Conservation (phyloP, 176 grass and related monocot species). For the Aechmea fasciata region DNA sequence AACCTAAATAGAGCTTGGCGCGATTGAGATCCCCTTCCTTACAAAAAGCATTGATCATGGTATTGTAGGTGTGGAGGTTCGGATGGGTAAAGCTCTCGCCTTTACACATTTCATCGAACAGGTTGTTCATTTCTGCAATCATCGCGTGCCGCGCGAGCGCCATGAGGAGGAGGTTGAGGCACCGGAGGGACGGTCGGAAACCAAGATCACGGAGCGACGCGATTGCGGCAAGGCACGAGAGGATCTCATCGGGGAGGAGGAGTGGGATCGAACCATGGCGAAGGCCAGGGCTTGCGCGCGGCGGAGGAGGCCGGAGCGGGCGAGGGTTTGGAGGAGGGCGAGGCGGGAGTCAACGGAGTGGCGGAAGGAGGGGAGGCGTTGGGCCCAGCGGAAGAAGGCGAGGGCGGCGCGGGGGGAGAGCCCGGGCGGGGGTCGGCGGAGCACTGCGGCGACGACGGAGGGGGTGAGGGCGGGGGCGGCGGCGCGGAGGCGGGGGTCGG, state of each 20-base stretch:
- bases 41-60: conserved; percentile 77
- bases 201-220: conserved; percentile 3
- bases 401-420: conserved; percentile 10
- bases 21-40: conserved; percentile 48
- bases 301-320: conserved; percentile 1
- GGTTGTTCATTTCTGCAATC: conserved; percentile 60
- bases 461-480: conserved; percentile 21
- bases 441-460: not conserved
- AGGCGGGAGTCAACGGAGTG: conserved; percentile 26
- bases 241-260: conserved; percentile 15
- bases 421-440: conserved; percentile 6
- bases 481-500: conserved; percentile 14
- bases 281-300: conserved; percentile 9
- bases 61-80: conserved; percentile 64
- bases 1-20: conserved; percentile 55
- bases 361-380: conserved; percentile 9
- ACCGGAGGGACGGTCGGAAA: conserved; percentile 25
- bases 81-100: conserved; percentile 25
- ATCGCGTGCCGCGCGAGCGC: conserved; percentile 50
- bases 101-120: conserved; percentile 37
- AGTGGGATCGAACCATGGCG: conserved; percentile 15
- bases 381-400: conserved; percentile 21
- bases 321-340: conserved; percentile 19
- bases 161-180: conserved; percentile 61
- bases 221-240: conserved; percentile 9